Conservation (phyloP, 371 early-diverging fungal genomes). For the Mucor indicus region DNA sequence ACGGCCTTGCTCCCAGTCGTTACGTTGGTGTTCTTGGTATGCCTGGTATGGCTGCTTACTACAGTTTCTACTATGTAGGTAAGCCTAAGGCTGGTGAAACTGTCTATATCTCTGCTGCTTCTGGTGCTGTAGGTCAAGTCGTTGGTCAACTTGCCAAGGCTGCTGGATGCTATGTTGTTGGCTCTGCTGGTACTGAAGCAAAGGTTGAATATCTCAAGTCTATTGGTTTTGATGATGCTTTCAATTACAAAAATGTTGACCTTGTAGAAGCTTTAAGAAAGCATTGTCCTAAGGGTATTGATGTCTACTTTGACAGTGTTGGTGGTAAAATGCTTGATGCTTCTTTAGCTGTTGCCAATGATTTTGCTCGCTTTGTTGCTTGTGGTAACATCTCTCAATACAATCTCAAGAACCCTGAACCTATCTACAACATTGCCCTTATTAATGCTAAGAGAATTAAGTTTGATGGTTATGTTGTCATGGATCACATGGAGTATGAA, state of each 20-base stretch:
- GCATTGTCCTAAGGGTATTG: constrained; percentile 66
- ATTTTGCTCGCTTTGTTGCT: constrained; percentile 51
- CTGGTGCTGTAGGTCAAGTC: constrained; percentile 58
- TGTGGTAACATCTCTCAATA: constrained; percentile 76
- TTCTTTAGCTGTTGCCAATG: constrained; percentile 51
- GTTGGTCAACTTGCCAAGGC: constrained; percentile 70
- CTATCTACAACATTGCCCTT: constrained; percentile 27
- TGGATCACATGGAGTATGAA: constrained; percentile 49
- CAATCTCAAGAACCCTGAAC: constrained; percentile 35
- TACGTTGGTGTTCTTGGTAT: constrained; percentile 56
- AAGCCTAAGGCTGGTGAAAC: constrained; percentile 48
- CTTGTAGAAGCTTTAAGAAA: constrained; percentile 37
- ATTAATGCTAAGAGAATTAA: constrained; percentile 42
- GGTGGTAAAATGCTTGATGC: constrained; percentile 70
- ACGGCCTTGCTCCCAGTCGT: constrained; percentile 44
- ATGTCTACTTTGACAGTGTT: constrained; percentile 73
- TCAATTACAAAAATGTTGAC: constrained; percentile 79
- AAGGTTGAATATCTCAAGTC: constrained; percentile 68
- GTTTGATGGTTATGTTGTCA: constrained; percentile 70
- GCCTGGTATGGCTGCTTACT: constrained; percentile 53
- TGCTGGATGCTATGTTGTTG: constrained; percentile 66
- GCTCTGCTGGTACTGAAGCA: constrained; percentile 73
- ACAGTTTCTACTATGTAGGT: constrained; percentile 12
- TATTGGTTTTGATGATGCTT: constrained; percentile 69
- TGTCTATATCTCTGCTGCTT: constrained; percentile 51